These are phyloP conservation scores for Aspergillus diversus DNA, from an alignment of 495 filamentous ascomycete species.

Conservation along the genomic window DNA sequence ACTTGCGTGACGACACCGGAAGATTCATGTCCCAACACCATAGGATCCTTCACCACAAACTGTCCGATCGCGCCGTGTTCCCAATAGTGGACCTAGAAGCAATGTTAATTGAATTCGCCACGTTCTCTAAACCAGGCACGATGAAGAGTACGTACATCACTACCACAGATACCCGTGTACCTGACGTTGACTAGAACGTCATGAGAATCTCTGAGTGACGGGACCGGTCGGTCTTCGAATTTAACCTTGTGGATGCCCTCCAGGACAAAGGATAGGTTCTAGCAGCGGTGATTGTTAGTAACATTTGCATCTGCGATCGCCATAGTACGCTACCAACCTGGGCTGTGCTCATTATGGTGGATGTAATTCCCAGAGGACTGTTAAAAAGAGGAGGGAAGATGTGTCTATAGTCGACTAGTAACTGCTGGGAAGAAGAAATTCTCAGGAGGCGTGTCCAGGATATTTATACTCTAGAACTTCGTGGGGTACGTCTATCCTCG, in stretches of 20 bases:
- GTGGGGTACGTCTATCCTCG: not conserved
- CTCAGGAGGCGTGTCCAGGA: not conserved
- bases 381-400: too few relatives aligned
- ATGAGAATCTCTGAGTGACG: constrained; percentile 64
- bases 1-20: constrained; percentile 71
- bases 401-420: too few relatives aligned
- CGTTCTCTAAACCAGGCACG: too few relatives aligned
- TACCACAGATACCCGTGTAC: constrained; percentile 90
- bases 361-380: not conserved
- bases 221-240: constrained; percentile 77
- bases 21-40: constrained; percentile 94
- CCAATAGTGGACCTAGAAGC: constrained; percentile 79
- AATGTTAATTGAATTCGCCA: not conserved
- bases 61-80: constrained; percentile 78
- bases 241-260: constrained; percentile 70
- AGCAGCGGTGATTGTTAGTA: constrained; percentile 1
- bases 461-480: not conserved
- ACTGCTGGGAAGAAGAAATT: too few relatives aligned
- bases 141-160: constrained; percentile 60
- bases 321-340: not conserved
- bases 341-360: not conserved
- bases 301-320: not conserved
- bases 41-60: constrained; percentile 80
- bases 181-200: constrained; percentile 83
- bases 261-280: constrained; percentile 91